These are phyloP conservation scores for Wickerhamiella slavikovae DNA, from an alignment of 805 yeast genomes.

Conservation along the genomic window DNA sequence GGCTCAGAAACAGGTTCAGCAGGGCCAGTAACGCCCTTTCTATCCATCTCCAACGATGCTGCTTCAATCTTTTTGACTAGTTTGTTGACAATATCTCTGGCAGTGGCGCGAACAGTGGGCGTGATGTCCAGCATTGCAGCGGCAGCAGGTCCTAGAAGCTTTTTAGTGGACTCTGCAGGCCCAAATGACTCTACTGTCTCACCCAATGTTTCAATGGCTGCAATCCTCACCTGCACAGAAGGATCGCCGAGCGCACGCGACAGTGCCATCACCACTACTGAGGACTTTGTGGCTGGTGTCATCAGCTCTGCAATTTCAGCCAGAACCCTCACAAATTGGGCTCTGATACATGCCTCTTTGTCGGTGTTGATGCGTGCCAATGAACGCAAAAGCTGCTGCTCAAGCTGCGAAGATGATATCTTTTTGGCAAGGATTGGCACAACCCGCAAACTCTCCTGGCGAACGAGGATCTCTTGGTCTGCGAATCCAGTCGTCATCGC, in stretches of 20 bases:
- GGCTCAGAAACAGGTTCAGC: not conserved
- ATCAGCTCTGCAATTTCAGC: slow-evolving; percentile 43
- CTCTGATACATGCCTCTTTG: slow-evolving; percentile 52
- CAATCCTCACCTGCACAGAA: slow-evolving; percentile 49
- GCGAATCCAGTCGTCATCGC: slow-evolving; percentile 60
- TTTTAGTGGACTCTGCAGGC: slow-evolving; percentile 57
- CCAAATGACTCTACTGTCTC: slow-evolving; percentile 43
- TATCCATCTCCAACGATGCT: slow-evolving; percentile 22
- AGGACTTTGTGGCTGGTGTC: slow-evolving; percentile 35
- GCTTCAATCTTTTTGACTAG: slow-evolving; percentile 34
- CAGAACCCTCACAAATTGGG: slow-evolving; percentile 51
- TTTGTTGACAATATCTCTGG: slow-evolving; percentile 42
- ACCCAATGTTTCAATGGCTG: slow-evolving; percentile 57
- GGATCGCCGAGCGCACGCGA: slow-evolving; percentile 68
- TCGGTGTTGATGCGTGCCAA: slow-evolving; percentile 72
- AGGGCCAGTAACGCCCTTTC: slow-evolving; percentile 1
- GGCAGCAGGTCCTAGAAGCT: slow-evolving; percentile 66
- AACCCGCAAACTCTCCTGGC: slow-evolving; percentile 62
- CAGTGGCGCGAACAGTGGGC: slow-evolving; percentile 46
- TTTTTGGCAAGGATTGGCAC: slow-evolving; percentile 36
- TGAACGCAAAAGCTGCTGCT: slow-evolving; percentile 62
- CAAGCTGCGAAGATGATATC: slow-evolving; percentile 58
- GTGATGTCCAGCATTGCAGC: slow-evolving; percentile 65
- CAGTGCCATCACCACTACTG: slow-evolving; percentile 72
- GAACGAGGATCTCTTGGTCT: slow-evolving; percentile 62